Evolutionary conservation across 208 protist genomes (phyloP), one percentile per base, ranked within the genome.

Genomic region (Crithidia fasciculata): DNA sequence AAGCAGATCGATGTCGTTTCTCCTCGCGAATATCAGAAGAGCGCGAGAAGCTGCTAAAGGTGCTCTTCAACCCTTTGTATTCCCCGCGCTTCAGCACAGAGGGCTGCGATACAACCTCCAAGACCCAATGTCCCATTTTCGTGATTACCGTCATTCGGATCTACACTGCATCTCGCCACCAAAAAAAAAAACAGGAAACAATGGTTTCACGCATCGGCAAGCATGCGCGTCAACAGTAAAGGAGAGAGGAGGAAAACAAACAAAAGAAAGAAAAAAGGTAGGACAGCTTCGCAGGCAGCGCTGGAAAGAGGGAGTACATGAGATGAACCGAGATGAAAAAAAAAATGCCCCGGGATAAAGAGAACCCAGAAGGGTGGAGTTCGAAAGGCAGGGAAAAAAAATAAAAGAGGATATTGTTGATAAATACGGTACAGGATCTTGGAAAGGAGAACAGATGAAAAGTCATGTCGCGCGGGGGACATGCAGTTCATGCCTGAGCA

Each of bases 261-360:
- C 39, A 79, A 54, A 41, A 43, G 2, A 44, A 49, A 65, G 40
- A 60, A 66, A 56, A 19, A 73, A 50, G 19, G 28, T 28, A 28
- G 28, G 1, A 28, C 28, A 28, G 28, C 28, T 28, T 28, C 28
- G n/a, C 12, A 57, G 45, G 8, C 18, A 66, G 18, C 28, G 28
- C 28, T 28, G 28, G 28, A 28, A 28, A 28, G 28, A 28, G 28
- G 28, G 28, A 40, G 36, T 8, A 56, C 54, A 39, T 39, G 12
- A 58, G 18, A 28, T 40, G 54, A 18, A 70, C 12, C 13, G 52
- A 59, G 28, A 59, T 40, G 9, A 44, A 68, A 40, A 80, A 79
- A 50, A 6, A 41, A 9, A 58, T 13, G 50, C 16, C 61, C 15
- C 15, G 0, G 39, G 37, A 58, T 15, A 78, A 45, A 36, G 58